These are phyloP conservation scores for Trichoderma guizhouense DNA, from an alignment of 2,329 filamentous ascomycete genomes.

Conservation along the genomic window DNA sequence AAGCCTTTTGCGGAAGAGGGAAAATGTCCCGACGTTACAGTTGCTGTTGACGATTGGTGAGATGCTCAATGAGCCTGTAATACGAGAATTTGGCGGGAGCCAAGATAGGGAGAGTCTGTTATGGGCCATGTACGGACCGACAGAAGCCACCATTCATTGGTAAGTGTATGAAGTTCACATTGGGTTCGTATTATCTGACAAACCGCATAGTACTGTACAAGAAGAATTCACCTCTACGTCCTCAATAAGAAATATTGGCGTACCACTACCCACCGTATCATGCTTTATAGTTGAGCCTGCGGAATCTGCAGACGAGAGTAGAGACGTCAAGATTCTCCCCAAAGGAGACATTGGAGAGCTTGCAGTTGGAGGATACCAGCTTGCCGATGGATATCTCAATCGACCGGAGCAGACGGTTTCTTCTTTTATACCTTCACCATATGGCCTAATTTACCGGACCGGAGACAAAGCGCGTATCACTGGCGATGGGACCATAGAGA, in stretches of 20 bases:
- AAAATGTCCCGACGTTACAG: conserved; percentile 63
- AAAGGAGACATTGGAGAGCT: conserved; percentile 73
- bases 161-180: conserved; percentile 28
- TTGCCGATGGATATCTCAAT: conserved; percentile 80
- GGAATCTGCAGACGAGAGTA: conserved; percentile 18
- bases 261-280: conserved; percentile 77
- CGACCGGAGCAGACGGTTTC: conserved; percentile 68
- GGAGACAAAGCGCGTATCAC: conserved; percentile 76
- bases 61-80: conserved; percentile 77
- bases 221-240: conserved; percentile 55
- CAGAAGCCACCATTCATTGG: conserved; percentile 87
- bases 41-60: conserved; percentile 85
- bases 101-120: conserved; percentile 58
- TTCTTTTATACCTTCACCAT: conserved; percentile 66
- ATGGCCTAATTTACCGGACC: conserved; percentile 75
- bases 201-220: conserved; percentile 60
- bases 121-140: conserved; percentile 93
- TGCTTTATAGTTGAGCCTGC: conserved; percentile 63
- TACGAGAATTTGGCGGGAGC: conserved; percentile 72
- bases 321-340: conserved; percentile 53
- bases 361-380: conserved; percentile 73
- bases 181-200: neutral
- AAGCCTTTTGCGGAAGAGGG: conserved; percentile 67
- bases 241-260: conserved; percentile 67
- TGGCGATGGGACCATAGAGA: conserved; percentile 70